A percentile compares a stretch with the other conserved stretches of the same genome.
phyloP scores from a whole-genome alignment of 2,329 filamentous ascomycete genomes.

The Epichloe uncinata region DNA sequence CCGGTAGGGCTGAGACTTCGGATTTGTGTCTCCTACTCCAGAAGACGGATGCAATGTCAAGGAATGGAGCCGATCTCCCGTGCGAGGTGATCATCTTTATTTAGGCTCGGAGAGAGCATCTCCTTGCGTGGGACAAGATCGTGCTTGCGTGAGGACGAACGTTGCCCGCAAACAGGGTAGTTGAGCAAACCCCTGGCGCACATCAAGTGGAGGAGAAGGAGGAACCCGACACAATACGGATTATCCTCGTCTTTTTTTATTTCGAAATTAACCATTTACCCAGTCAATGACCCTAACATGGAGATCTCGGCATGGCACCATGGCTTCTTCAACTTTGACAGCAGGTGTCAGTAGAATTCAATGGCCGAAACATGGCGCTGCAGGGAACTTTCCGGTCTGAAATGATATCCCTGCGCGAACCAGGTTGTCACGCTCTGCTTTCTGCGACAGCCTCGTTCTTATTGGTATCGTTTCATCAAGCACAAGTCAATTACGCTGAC shows the following conservation, averaged over 20 bases:
- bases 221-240: not conserved
- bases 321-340: too few relatives aligned
- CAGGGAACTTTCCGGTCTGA: not conserved
- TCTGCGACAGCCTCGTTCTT: not conserved
- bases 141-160: slow-evolving; percentile 1
- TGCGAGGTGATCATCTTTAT: slow-evolving; percentile 8
- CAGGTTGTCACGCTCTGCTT: not conserved
- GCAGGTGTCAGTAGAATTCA: not conserved
- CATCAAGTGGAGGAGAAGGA: not conserved
- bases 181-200: not conserved
- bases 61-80: slow-evolving; percentile 4
- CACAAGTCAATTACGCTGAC: not conserved
- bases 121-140: slow-evolving; percentile 7
- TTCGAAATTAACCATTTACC: too few relatives aligned
- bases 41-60: not conserved
- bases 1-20: slow-evolving; percentile 8
- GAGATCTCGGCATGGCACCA: too few relatives aligned
- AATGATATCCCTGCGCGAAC: not conserved
- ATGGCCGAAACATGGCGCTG: not conserved
- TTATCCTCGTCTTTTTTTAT: too few relatives aligned
- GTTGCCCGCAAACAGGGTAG: not conserved
- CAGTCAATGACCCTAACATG: too few relatives aligned
- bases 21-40: slow-evolving; percentile 1
- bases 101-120: not conserved
- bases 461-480: not conserved